phyloP scores from a whole-genome alignment of 2,329 filamentous ascomycete genomes.

The Chrysosporium keratinophilum region DNA sequence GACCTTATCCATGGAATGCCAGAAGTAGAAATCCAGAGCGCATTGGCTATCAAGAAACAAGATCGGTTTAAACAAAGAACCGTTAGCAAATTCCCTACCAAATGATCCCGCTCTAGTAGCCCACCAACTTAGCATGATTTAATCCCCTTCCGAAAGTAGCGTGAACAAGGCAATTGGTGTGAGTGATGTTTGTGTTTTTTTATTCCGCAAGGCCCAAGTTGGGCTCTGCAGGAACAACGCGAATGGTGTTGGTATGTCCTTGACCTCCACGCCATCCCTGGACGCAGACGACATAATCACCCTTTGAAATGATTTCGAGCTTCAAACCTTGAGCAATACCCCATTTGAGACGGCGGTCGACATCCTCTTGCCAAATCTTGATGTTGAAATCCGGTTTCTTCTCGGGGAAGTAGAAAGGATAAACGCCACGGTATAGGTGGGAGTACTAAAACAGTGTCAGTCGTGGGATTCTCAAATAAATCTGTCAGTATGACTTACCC shows the following conservation, averaged over 20 bases:
- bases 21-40: not conserved
- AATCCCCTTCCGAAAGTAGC: not conserved
- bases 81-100: not conserved
- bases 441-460: slow-evolving; percentile 49
- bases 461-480: not conserved
- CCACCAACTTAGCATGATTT: not conserved
- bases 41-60: not conserved
- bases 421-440: slow-evolving; percentile 94
- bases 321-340: slow-evolving; percentile 77
- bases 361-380: slow-evolving; percentile 97
- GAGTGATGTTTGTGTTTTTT: not conserved
- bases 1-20: not conserved
- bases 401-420: slow-evolving; percentile 91
- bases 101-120: slow-evolving; percentile 4
- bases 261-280: slow-evolving; percentile 59
- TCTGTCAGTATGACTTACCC: slow-evolving; percentile 40
- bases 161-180: not conserved
- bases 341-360: slow-evolving; percentile 96
- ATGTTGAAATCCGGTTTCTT: slow-evolving; percentile 87
- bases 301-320: slow-evolving; percentile 69
- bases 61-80: not conserved
- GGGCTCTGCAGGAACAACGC: slow-evolving; percentile 41
- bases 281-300: slow-evolving; percentile 58
- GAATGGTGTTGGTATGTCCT: slow-evolving; percentile 57
- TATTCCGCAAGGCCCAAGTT: slow-evolving; percentile 29